phyloP scores from a whole-genome alignment of 768 basidiomycete genomes.

The Mycena capillaripes region DNA sequence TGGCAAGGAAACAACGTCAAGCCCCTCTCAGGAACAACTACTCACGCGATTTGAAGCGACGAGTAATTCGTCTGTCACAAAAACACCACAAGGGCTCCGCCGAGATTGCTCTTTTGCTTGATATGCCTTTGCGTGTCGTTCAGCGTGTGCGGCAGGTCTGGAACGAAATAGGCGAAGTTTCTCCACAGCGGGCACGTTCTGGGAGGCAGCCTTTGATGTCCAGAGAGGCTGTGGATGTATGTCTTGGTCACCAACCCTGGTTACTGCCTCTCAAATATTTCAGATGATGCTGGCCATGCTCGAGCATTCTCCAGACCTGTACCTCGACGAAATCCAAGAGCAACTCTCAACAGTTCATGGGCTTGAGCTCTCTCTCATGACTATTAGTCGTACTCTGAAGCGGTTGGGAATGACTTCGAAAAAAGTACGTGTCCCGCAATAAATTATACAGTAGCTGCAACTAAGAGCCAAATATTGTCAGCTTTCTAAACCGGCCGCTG shows the following conservation, averaged over 20 bases:
- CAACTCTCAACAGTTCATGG: conserved; percentile 25
- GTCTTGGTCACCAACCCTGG: not conserved
- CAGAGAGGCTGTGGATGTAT: conserved; percentile 26
- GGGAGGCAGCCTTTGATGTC: conserved; percentile 33
- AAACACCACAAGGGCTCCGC: conserved; percentile 30
- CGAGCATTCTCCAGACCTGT: conserved; percentile 39
- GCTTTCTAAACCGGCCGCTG: conserved; percentile 32
- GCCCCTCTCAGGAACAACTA: conserved; percentile 34
- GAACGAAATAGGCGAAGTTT: conserved; percentile 36
- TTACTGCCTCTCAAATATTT: not conserved
- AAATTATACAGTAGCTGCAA: too few species aligned
- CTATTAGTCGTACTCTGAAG: conserved; percentile 35
- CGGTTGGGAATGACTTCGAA: conserved; percentile 31
- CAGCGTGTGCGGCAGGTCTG: conserved; percentile 37
- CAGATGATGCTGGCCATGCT: conserved; percentile 38
- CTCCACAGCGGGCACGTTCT: conserved; percentile 16
- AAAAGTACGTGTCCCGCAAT: conserved; percentile 1
- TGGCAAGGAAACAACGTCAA: not conserved
- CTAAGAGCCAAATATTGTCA: not conserved
- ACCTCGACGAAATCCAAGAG: conserved; percentile 37
- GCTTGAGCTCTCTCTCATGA: conserved; percentile 28
- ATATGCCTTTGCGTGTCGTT: conserved; percentile 41
- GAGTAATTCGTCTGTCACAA: conserved; percentile 35
- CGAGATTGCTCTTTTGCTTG: conserved; percentile 36
- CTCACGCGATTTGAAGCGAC: conserved; percentile 39